Evolutionary conservation across 2,329 filamentous ascomycete species (phyloP), one percentile per base, ranked within the genome.

Genomic region (Alternaria sp.): DNA sequence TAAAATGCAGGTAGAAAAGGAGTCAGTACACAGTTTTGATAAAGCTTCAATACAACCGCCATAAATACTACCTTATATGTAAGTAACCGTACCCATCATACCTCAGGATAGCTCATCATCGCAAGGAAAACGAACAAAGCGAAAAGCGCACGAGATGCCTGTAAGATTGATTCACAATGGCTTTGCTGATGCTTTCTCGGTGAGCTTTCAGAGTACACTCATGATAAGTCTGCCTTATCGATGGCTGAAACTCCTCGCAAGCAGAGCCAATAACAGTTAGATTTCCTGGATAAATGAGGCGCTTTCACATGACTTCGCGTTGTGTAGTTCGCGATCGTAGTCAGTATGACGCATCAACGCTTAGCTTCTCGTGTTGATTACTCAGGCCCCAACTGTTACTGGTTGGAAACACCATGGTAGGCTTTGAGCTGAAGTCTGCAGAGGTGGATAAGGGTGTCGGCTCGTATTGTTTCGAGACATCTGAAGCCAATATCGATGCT

Each of bases 281-380:
- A 41, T 57, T 58, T 62, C 60, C 53, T 53, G 49, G 16, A 36
- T 59, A 38, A 18, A 3, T 27, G 43, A 45, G 63, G 57, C 66
- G 62, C 62, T 52, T 27, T 59, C 71, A 72, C 67, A 67, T 72
- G 69, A 70, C 59, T 68, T 64, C 69, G 68, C 63, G 69, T 72
- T 65, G 66, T 52, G 63, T 64, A 59, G 43, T 41, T 68, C 62
- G 65, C 30, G 30, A 25, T 49, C 12, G 30, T 32, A 34, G 14
- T 36, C 28, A 10, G 32, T 5, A n/a, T 58, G 55, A 30, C 48
- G 52, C 62, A 44, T 18, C 30, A 27, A 25, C 44, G 54, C 49
- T 49, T 60, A 55, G 30, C 38, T 22, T 34, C 12, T 43, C 45
- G 61, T 49, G 34, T 49, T 40, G 53, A 56, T 36, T 54, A 36